phyloP scores from a whole-genome alignment of 768 basidiomycete species.

The Mycena filopes region DNA sequence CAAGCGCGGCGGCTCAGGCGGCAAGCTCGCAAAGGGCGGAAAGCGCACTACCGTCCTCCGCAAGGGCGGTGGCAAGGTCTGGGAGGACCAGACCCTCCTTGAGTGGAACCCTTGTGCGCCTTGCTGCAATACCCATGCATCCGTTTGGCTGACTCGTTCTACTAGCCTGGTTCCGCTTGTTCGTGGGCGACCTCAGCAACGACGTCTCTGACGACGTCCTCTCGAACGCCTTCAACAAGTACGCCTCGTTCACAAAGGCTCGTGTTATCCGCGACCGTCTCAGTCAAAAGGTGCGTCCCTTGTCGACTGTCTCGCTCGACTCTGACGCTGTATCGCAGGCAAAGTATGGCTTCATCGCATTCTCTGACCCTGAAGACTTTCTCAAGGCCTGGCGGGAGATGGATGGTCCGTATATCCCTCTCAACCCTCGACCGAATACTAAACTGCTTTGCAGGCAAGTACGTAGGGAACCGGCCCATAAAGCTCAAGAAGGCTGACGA shows the following conservation, averaged over 20 bases:
- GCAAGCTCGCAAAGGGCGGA: conserved; percentile 88
- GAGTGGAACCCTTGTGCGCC: conserved; percentile 98
- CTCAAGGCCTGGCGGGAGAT: conserved; percentile 99
- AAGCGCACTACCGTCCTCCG: conserved; percentile 94
- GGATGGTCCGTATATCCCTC: conserved; percentile 75
- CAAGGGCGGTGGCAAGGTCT: conserved; percentile 95
- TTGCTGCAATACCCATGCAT: conserved; percentile 24
- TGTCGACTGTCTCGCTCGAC: background rate
- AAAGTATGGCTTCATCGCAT: conserved; percentile 97
- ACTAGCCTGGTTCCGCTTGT: conserved; percentile 95
- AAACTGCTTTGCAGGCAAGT: conserved; percentile 71
- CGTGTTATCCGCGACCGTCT: conserved; percentile 94
- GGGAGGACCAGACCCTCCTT: conserved; percentile 97
- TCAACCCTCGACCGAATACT: conserved; percentile 5
- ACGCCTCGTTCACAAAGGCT: conserved; percentile 93
- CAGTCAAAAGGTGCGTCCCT: conserved; percentile 80
- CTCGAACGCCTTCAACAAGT: conserved; percentile 92
- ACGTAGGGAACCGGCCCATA: conserved; percentile 98
- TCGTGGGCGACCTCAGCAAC: conserved; percentile 97
- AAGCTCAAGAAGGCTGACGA: conserved; percentile 95
- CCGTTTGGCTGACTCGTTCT: conserved; percentile 23
- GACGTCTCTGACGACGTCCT: conserved; percentile 97
- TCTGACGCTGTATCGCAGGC: conserved; percentile 62
- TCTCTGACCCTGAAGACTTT: conserved; percentile 98
- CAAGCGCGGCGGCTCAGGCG: conserved; percentile 86